Evolutionary conservation across 345 rosid species (phyloP), one percentile per base, ranked within the genome.

Genomic region (Lumnitzera littorea): DNA sequence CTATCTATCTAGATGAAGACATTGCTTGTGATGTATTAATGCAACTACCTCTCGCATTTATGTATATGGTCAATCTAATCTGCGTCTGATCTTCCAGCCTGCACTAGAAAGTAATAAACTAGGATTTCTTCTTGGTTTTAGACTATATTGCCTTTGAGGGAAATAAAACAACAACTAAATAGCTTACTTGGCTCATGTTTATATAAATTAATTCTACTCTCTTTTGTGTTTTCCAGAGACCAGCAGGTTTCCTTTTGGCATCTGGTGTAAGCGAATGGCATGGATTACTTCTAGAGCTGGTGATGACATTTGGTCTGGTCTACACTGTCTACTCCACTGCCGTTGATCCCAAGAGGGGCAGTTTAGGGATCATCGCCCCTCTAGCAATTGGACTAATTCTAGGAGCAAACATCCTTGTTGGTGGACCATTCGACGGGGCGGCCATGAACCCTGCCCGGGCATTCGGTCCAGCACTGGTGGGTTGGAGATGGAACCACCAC

Each of bases 361-460:
- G 72, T 58, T 16, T 71, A 48, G 80, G 80, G 49, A 78, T 70
- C 20, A 69, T 76, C n/a, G 86, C 81, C 9, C 81, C 83, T 1
- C 66, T 73, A 3, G 81, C 83, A 11, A 74, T 81, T 0, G 86
- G 79, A 29, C 64, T 78, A 43, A 62, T 81, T 0, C 61, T 75
- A 0, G 83, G 77, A 0, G 86, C 83, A 0, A 81, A 78, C 43
- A 72, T 76, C 55, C 64, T 81, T 50, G 79, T 74, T 0, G 83
- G 81, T 0, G 86, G 77, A 48, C 81, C 83, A 5, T 78, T 81
- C 46, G 83, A 78, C 0, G 83, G 83, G 41, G 83, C 83, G 1
- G 60, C 77, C 25, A 78, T 78, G 86, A 81, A 76, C 56, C 83
- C 83, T 0, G 81, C 83, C 2, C 63, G 76, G 51, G 79, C 83